Percentiles rank a stretch among this genome's conserved stretches.
These are phyloP conservation scores for Termitomyces sp. DNA, from an alignment of 768 basidiomycete genomes.

Conservation along the genomic window DNA sequence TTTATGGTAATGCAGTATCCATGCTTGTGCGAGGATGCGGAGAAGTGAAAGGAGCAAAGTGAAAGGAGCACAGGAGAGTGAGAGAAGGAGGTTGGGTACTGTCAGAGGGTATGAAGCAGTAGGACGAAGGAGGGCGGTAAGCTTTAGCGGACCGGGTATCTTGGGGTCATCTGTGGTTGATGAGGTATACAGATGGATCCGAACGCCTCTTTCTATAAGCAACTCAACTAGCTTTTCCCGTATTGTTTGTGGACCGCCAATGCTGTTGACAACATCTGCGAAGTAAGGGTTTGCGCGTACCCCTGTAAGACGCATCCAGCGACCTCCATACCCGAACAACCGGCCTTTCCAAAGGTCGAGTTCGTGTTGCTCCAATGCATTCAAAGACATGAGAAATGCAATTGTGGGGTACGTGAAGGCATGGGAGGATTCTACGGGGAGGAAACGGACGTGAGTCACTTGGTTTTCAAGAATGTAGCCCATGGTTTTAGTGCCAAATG, in stretches of 20 bases:
- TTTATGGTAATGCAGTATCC: conserved; percentile 55
- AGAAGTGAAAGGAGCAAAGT: conserved; percentile 48
- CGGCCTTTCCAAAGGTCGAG: conserved; percentile 1
- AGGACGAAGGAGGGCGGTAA: neutral
- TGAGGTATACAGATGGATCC: neutral
- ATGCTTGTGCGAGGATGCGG: conserved; percentile 60
- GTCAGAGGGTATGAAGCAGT: neutral
- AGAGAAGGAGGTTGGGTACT: conserved; percentile 12
- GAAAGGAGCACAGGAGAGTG: neutral
- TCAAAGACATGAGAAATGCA: neutral
- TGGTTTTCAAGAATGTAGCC: conserved; percentile 1
- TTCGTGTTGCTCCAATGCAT: neutral
- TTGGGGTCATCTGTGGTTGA: neutral
- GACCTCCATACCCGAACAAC: neutral
- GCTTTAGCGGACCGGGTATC: neutral
- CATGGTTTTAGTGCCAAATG: neutral
- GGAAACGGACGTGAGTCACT: neutral
- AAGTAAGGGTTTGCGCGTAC: neutral
- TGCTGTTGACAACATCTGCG: neutral
- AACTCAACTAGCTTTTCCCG: neutral
- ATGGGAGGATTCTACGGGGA: neutral
- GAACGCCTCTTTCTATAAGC: neutral
- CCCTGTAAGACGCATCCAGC: neutral
- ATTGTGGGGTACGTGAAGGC: conserved; percentile 1
- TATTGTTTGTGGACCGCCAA: neutral